phyloP scores from a whole-genome alignment of 805 yeast genomes.

The Maudiozyma serrabonitensis region DNA sequence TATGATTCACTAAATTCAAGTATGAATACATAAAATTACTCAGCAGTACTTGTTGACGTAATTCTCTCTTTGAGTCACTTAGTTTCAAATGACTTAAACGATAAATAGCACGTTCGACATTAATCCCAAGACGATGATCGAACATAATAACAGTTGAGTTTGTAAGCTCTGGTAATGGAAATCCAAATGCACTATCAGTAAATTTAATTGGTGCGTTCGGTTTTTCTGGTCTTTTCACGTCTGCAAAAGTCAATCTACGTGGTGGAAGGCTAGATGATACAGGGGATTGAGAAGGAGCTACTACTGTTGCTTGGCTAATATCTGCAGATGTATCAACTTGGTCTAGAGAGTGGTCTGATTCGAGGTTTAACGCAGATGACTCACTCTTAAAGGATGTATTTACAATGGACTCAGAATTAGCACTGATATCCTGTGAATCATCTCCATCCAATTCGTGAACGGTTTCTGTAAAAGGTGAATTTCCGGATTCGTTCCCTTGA shows the following conservation, averaged over 20 bases:
- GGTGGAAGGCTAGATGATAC: conserved; percentile 19
- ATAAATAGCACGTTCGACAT: conserved; percentile 92
- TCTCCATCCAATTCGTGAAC: conserved; percentile 16
- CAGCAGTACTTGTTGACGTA: conserved; percentile 83
- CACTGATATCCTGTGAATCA: conserved; percentile 16
- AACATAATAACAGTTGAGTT: conserved; percentile 70
- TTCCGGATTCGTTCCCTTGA: conserved; percentile 2
- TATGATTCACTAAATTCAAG: conserved; percentile 87
- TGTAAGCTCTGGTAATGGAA: conserved; percentile 75
- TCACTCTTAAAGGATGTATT: background rate
- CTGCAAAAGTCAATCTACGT: conserved; percentile 29
- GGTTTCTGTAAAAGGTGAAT: conserved; percentile 9
- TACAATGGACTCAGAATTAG: background rate
- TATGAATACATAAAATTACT: conserved; percentile 98
- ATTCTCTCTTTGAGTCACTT: conserved; percentile 86
- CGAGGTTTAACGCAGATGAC: background rate
- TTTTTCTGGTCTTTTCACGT: conserved; percentile 29
- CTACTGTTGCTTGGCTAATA: too few species aligned
- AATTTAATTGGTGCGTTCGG: conserved; percentile 51
- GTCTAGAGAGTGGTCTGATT: background rate
- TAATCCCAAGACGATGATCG: conserved; percentile 82
- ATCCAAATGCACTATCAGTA: conserved; percentile 79
- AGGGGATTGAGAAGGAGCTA: background rate
- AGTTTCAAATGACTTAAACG: conserved; percentile 84
- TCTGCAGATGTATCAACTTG: background rate